A percentile compares a stretch with the other conserved stretches of the same genome.
These are phyloP conservation scores for Sonneratia caseolaris DNA, from an alignment of 345 rosid species.

Conservation along the genomic window DNA sequence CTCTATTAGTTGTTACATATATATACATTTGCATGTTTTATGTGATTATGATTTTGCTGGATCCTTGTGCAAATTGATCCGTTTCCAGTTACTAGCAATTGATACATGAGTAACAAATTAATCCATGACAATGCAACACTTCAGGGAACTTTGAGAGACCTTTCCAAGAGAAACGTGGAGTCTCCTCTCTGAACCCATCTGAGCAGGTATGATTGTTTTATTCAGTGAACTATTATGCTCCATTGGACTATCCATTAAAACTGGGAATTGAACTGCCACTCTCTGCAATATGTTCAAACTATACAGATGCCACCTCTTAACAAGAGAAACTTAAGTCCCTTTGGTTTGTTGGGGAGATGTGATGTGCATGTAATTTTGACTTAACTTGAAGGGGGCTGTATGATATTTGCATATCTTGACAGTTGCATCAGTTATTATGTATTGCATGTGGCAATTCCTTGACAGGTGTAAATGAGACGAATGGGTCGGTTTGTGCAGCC, in stretches of 20 bases:
- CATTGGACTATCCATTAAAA: not conserved
- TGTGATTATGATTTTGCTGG: not conserved
- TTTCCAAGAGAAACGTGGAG: slow-evolving; percentile 36
- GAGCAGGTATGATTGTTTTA: slow-evolving; percentile 4
- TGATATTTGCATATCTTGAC: not conserved
- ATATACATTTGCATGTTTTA: not conserved
- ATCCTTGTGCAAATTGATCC: not conserved
- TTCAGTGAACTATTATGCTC: not conserved
- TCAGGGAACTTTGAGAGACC: slow-evolving; percentile 63
- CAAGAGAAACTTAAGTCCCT: no score
- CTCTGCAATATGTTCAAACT: not conserved
- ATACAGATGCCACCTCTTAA: not conserved
- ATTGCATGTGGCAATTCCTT: not conserved
- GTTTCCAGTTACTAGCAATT: not conserved
- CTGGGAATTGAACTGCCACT: not conserved
- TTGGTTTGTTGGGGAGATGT: not conserved
- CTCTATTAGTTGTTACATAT: not conserved
- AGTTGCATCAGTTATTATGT: not conserved
- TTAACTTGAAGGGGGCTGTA: not conserved
- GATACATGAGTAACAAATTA: slow-evolving; percentile 5
- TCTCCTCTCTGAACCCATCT: slow-evolving; percentile 1
- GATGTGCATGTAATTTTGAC: not conserved
- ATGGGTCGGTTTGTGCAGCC: not conserved
- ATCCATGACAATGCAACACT: not conserved
- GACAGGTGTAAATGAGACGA: not conserved